Evolutionary conservation across 2,329 filamentous ascomycete species (phyloP), one percentile per base, ranked within the genome.

Genomic region (Pseudocercospora macadamiae): DNA sequence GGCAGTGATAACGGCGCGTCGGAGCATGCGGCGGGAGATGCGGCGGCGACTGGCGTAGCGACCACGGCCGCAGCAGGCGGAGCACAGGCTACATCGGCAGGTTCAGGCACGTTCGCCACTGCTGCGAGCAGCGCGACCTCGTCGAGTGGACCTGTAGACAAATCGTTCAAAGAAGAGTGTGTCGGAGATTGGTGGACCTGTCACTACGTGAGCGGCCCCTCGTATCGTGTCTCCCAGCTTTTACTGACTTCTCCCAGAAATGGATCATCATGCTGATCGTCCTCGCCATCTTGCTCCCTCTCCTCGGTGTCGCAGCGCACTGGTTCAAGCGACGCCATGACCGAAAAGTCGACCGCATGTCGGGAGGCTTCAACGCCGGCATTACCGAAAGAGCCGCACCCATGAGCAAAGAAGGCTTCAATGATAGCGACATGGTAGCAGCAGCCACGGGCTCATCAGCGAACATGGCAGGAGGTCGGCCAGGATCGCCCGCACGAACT

Each of bases 191-290:
- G 68, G 68, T 69, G 67, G 67, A 56, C 52, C 36, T 55, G 60
- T 26, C 66, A 69, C 42, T 70, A 65, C 45, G 66, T 70, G 54
- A 36, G 64, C 65, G 3, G 8, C 21, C 2, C 25, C 21, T 14
- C 18, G 5, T n/a, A 28, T 6, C 10, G 25, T 25, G 47, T 45
- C 12, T 2, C 12, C 21, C 14, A 14, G 25, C 34, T 42, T 14
- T 4, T 26, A 42, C 61, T 66, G 55, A 67, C 61, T 6, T 54
- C 9, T 39, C 25, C 25, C 60, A 73, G 71, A 82, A 86, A 77
- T 96, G 90, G 90, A 84, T 96, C 45, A 81, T 93, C 62, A 91
- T 95, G 82, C 80, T 95, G 54, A 86, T 91, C 64, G 78, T 93
- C 62, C 81, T 96, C 25, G 82, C 88, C 42, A 78, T 93, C 60